Base-by-base conservation (phyloP, 2,329 filamentous ascomycete genomes). In the Neonectria coccinea region DNA sequence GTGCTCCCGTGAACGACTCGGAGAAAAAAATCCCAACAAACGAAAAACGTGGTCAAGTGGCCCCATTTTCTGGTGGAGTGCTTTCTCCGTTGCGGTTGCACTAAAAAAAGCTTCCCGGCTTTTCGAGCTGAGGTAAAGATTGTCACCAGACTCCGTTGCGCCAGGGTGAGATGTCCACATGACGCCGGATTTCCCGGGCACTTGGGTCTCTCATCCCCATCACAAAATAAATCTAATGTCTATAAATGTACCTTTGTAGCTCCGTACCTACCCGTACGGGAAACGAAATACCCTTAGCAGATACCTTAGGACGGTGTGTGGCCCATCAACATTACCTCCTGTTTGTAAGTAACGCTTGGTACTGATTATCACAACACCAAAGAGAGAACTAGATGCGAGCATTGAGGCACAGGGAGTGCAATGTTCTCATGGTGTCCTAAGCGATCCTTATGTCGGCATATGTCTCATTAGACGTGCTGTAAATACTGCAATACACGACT, bases 81-180 rank as follows among this genome's bases (percentile, higher is more conserved):
- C 14, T 39, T 14, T 16, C 36, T 8, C 36, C 36, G 14, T 39
- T 39, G 14, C 14, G 5, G 36, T 16, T 36, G 33, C 36, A 39
- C 36, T 39, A n/a, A 7, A 16, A 39, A 9, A 14, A 16, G 27
- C 25, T 25, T 47, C 44, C 22, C 29, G 16, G n/a, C 27, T 6
- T 31, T 20, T 31, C 10, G n/a, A 27, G 16, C 27, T 50, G 47
- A 50, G 27, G 29, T 4, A 27, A 29, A 50, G 27, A n/a, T 18
- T 31, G 60, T 63, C 60, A 63, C 55, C 42, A 48, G 60, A 63
- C 60, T 48, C 48, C 2, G 16, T 57, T 45, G 59, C 36, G 45
- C 44, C 12, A 36, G 59, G 42, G 42, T 50, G 60, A 42, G 41
- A 41, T 42, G 50, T 33, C 60, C 60, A 59, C 60, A 63, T 63